A percentile compares a stretch with the other conserved stretches of the same genome.
These are phyloP conservation scores for Wickerhamomyces mucosus DNA, from an alignment of 805 yeast species.

Conservation along the genomic window DNA sequence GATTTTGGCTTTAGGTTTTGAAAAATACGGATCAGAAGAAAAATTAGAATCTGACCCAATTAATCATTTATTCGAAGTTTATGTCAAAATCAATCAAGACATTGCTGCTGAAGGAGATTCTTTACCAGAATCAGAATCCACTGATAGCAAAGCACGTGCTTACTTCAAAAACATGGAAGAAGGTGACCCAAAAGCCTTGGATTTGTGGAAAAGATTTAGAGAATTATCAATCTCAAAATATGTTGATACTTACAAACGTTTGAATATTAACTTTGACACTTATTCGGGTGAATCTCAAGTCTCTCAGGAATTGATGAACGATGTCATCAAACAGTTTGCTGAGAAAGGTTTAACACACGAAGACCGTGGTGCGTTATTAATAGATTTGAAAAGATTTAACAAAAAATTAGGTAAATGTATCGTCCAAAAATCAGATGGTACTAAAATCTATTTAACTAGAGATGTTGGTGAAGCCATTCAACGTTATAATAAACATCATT, in stretches of 20 bases:
- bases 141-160: constrained; percentile 77
- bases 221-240: constrained; percentile 84
- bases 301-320: constrained; percentile 57
- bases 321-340: constrained; percentile 51
- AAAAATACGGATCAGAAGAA: constrained; percentile 75
- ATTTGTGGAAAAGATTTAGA: constrained; percentile 81
- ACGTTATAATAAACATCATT: constrained; percentile 74
- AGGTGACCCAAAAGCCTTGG: constrained; percentile 75
- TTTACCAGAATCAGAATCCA: constrained; percentile 34
- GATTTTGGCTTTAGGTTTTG: constrained; percentile 85
- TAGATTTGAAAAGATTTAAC: constrained; percentile 76
- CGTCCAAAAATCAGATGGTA: constrained; percentile 91
- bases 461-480: constrained; percentile 95
- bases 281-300: constrained; percentile 98
- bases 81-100: constrained; percentile 78
- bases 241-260: constrained; percentile 79
- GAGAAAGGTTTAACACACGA: constrained; percentile 67
- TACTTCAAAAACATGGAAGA: constrained; percentile 90
- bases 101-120: constrained; percentile 47
- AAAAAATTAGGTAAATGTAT: constrained; percentile 90
- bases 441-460: constrained; percentile 88
- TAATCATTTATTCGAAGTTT: constrained; percentile 88
- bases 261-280: constrained; percentile 78
- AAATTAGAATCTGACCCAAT: constrained; percentile 71
- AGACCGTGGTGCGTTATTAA: constrained; percentile 85